Percentiles rank a stretch among this genome's conserved stretches.
These are phyloP conservation scores for Phanerochaete sordida DNA, from an alignment of 768 basidiomycete genomes.

Conservation along the genomic window DNA sequence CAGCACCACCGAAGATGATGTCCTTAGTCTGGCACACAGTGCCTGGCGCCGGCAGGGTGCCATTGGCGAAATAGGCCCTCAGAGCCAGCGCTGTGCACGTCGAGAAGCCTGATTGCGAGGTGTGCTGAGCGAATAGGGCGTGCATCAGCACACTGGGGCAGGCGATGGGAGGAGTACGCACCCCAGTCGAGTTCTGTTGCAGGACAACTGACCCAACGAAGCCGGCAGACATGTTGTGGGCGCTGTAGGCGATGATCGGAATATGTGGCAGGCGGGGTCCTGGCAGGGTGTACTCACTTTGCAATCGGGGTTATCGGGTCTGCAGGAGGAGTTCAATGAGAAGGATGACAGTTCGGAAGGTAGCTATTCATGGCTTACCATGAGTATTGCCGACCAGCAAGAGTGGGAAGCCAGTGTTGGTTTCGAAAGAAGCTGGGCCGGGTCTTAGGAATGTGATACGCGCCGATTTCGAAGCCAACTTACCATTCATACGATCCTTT, in stretches of 20 bases:
- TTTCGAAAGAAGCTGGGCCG: conserved; percentile 7
- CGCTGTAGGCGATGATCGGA: background rate
- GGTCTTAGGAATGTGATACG: background rate
- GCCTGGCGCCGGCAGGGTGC: conserved; percentile 17
- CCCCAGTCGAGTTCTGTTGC: conserved; percentile 12
- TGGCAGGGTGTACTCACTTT: background rate
- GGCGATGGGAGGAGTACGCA: background rate
- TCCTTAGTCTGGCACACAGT: conserved; percentile 21
- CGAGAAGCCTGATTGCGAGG: conserved; percentile 15
- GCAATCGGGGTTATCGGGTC: conserved; percentile 15
- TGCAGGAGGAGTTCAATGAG: too few relatives aligned
- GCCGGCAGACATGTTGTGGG: conserved; percentile 3
- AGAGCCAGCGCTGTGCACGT: conserved; percentile 19
- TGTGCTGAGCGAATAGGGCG: conserved; percentile 18
- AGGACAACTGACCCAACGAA: conserved; percentile 8
- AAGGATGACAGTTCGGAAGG: background rate
- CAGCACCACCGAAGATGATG: background rate
- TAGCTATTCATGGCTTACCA: background rate
- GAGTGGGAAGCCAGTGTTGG: conserved; percentile 24
- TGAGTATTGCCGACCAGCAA: conserved; percentile 22
- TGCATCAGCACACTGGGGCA: background rate
- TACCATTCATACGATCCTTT: background rate
- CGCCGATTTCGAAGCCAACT: background rate
- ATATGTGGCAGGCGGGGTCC: background rate
- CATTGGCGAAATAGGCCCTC: conserved; percentile 22